Evolutionary conservation across 179 eudicot genomes (phyloP), one percentile per base, ranked within the genome.

Genomic region (Gypsophila paniculata): DNA sequence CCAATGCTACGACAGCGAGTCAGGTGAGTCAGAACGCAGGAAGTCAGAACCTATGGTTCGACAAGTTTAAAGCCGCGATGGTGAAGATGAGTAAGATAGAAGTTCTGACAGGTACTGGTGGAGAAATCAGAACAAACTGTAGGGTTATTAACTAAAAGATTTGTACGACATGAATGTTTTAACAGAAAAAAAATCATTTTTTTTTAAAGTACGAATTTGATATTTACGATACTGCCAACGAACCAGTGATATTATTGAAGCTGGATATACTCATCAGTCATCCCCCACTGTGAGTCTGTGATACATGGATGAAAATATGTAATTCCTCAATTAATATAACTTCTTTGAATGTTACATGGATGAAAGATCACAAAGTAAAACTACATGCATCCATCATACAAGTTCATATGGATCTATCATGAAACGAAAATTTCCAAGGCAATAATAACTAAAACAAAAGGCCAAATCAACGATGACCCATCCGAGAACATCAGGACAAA

Each of bases 1-100:
- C 89, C 0, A 39, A 72, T 74, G 18, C 83, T 5, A 13, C 71
- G 0, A 83, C 92, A 0, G 78, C 80, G 0, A 73, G 60, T 49
- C 78, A 75, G 69, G 95, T 92, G 62, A 57, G 18, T 46, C 85
- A 79, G 65, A 68, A 90, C 71, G 82, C 91, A 11, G 22, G 13
- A 22, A 76, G 67, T 60, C 78, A 73, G 12, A n/a, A 26, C 7
- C 51, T 74, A 11, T 90, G 97, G 97, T 49, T 25, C 42, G 75
- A 51, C 6, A 84, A 90, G 48, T 88, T 91, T 72, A 82, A 79
- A 0, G 80, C 73, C 14, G 90, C 94, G 10, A 91, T 91, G 90
- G 88, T 91, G 55, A 90, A 85, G 55, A 90, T 91, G 97, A 90
- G 97, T 39, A 65, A 70, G n/a, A 84, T 86, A 49, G 88, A 76